These are phyloP conservation scores for Septoria linicola DNA, from an alignment of 2,329 filamentous ascomycete species.

Conservation along the genomic window DNA sequence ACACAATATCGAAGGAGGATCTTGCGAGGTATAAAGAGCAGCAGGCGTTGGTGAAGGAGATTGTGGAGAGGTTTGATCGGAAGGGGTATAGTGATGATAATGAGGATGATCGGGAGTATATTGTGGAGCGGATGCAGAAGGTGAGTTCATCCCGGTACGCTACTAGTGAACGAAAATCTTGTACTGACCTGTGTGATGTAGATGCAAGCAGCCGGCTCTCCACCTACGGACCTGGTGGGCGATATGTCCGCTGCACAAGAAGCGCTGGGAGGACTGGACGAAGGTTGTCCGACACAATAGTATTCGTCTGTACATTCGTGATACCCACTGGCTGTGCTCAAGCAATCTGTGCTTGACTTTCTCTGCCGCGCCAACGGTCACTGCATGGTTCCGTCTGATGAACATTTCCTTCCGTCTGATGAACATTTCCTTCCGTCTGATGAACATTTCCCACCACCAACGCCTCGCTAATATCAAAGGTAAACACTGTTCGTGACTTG, in stretches of 20 bases:
- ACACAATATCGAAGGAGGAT: constrained; percentile 66
- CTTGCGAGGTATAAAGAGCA: constrained; percentile 79
- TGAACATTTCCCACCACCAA: constrained; percentile 20
- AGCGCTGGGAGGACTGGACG: constrained; percentile 54
- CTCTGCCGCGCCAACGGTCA: neutral
- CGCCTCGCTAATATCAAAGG: constrained; percentile 31
- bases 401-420: too few species aligned
- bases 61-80: constrained; percentile 85
- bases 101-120: constrained; percentile 78
- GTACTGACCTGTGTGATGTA: constrained; percentile 41
- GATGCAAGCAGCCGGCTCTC: constrained; percentile 96
- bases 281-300: constrained; percentile 63
- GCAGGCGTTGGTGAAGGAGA: constrained; percentile 74
- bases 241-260: constrained; percentile 84
- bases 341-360: constrained; percentile 4
- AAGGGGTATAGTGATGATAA: constrained; percentile 79
- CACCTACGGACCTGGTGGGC: constrained; percentile 85
- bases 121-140: constrained; percentile 97
- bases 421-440: neutral
- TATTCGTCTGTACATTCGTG: constrained; percentile 26
- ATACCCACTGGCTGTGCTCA: constrained; percentile 26
- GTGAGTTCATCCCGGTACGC: constrained; percentile 50
- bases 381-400: neutral
- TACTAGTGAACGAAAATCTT: neutral
- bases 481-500: neutral